phyloP scores from a whole-genome alignment of 1,139 yeast species.

The Lizanozyma gosingica region DNA sequence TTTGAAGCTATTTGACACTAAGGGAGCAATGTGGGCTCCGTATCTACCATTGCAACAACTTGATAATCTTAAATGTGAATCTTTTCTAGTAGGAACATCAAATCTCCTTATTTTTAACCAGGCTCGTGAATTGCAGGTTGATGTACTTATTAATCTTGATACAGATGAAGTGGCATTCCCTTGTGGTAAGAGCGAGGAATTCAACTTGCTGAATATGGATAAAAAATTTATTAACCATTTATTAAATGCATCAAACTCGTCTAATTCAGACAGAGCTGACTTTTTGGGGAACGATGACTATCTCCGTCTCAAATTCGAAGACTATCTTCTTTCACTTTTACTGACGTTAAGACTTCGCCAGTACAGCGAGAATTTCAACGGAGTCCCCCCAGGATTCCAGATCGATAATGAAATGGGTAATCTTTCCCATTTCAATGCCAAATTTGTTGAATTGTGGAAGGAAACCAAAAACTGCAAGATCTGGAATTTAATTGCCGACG shows the following conservation, averaged over 20 bases:
- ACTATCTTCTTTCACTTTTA: conserved; percentile 69
- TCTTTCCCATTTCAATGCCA: conserved; percentile 34
- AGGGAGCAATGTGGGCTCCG: conserved; percentile 86
- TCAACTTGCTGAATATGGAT: conserved; percentile 57
- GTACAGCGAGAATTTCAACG: conserved; percentile 38
- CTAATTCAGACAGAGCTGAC: conserved; percentile 15
- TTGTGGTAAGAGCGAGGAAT: conserved; percentile 29
- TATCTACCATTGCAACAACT: conserved; percentile 88
- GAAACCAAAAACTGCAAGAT: conserved; percentile 57
- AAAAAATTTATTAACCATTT: conserved; percentile 58
- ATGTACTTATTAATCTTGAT: conserved; percentile 43
- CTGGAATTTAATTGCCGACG: conserved; percentile 72
- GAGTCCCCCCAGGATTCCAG: conserved; percentile 38
- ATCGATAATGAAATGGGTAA: conserved; percentile 20
- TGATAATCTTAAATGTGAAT: conserved; percentile 49
- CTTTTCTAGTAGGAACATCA: conserved; percentile 81
- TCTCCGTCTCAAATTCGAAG: conserved; percentile 82
- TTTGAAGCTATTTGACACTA: conserved; percentile 67
- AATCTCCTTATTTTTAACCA: conserved; percentile 72
- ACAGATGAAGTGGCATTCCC: conserved; percentile 36
- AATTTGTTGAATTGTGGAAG: conserved; percentile 61
- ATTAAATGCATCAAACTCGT: conserved; percentile 12
- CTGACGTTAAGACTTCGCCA: conserved; percentile 64
- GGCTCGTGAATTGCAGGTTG: conserved; percentile 48
- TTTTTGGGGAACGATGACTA: conserved; percentile 79